Evolutionary conservation across 2,329 filamentous ascomycete species (phyloP).

Genomic region (Thermothelomyces thermophilus): DNA sequence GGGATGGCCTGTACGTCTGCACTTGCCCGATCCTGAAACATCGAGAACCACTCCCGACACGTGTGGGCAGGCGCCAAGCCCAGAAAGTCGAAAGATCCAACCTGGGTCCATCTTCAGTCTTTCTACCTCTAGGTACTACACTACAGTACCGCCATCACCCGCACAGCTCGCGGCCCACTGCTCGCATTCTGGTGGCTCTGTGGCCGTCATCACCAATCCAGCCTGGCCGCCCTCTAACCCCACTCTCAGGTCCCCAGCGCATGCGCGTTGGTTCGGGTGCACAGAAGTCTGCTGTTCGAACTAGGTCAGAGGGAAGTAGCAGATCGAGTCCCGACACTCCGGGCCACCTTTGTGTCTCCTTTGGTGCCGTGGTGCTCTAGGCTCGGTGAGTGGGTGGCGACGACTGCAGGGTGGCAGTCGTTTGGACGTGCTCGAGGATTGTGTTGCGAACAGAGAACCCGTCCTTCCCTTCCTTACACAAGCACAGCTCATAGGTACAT

Average conservation of each 20-base stretch:
- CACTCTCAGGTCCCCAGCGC: too few species aligned
- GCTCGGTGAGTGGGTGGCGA: background rate
- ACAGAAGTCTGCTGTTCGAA: background rate
- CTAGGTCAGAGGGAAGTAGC: background rate
- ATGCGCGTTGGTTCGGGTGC: too few species aligned
- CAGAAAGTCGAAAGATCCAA: background rate
- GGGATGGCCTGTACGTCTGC: constrained; percentile 14
- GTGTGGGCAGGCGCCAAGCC: constrained; percentile 3
- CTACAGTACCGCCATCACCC: background rate
- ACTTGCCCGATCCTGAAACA: constrained; percentile 21
- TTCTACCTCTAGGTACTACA: too few species aligned
- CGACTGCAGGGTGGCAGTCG: background rate
- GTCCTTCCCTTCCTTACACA: too few species aligned
- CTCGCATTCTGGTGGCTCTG: constrained; percentile 6
- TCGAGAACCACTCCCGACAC: background rate
- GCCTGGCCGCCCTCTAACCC: background rate
- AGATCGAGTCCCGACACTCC: background rate
- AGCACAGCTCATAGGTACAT: background rate
- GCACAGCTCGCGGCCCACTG: constrained; percentile 2
- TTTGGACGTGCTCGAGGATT: background rate
- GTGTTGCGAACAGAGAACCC: constrained; percentile 8
- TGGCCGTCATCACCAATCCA: constrained; percentile 9
- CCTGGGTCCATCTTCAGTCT: background rate
- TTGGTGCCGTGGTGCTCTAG: background rate
- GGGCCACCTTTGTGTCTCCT: background rate